Conservation (phyloP, 2,329 filamentous ascomycete genomes). For the Aspergillus puulaauensis region DNA sequence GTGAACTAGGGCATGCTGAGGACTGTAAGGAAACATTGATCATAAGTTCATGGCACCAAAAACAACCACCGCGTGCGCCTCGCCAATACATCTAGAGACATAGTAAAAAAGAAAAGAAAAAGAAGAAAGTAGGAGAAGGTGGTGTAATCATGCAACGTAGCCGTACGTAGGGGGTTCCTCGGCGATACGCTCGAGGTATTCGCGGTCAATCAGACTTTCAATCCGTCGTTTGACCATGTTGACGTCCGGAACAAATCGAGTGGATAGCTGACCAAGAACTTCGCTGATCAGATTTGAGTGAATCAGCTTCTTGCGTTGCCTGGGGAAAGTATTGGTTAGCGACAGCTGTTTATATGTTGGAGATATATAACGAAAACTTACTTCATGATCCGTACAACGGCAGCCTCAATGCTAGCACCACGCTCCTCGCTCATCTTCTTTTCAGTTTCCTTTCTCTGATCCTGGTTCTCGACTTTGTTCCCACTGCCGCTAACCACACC, state of each 20-base stretch:
- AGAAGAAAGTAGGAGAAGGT: background rate
- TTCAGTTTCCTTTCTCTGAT: constrained; percentile 55
- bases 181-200: constrained; percentile 49
- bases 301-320: constrained; percentile 49
- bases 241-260: constrained; percentile 52
- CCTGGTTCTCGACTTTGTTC: constrained; percentile 78
- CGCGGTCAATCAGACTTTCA: constrained; percentile 54
- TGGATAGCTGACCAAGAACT: constrained; percentile 49
- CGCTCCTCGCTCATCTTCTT: constrained; percentile 52
- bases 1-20: no score
- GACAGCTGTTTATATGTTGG: background rate
- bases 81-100: background rate
- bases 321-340: constrained; percentile 14
- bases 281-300: constrained; percentile 53
- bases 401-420: constrained; percentile 51
- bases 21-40: background rate
- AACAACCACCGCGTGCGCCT: background rate
- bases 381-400: constrained; percentile 56
- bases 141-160: constrained; percentile 40
- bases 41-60: background rate
- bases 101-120: background rate
- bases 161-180: constrained; percentile 47
- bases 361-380: constrained; percentile 24
- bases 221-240: constrained; percentile 55
- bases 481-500: constrained; percentile 73